phyloP scores from a whole-genome alignment of 2,329 filamentous ascomycete species.

The Anthostomella pinea region DNA sequence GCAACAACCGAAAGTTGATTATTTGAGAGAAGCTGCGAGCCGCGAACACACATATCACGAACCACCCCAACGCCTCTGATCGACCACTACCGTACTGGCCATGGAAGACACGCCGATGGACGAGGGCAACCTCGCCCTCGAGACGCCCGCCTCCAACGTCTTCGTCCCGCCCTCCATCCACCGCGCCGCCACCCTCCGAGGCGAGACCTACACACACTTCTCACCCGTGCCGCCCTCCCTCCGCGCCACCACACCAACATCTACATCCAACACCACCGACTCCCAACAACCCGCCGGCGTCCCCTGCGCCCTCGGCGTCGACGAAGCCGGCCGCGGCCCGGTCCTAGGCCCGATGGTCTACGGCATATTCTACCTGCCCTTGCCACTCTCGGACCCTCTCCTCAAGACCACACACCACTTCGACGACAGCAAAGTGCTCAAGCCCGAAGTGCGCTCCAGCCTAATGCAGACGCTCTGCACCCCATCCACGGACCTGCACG shows the following conservation, averaged over 20 bases:
- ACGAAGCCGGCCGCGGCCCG: slow-evolving; percentile 90
- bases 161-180: slow-evolving; percentile 72
- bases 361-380: slow-evolving; percentile 71
- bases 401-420: slow-evolving; percentile 80
- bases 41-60: no score
- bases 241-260: slow-evolving; percentile 43
- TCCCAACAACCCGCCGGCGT: slow-evolving; percentile 38
- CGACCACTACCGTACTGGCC: slow-evolving; percentile 6
- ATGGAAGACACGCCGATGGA: slow-evolving; percentile 42
- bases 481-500: slow-evolving; percentile 45
- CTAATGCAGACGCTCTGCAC: slow-evolving; percentile 72
- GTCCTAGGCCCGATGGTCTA: slow-evolving; percentile 84
- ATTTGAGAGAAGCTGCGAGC: no score
- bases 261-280: slow-evolving; percentile 21
- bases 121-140: slow-evolving; percentile 33
- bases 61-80: background rate
- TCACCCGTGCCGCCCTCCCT: slow-evolving; percentile 65
- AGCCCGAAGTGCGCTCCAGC: slow-evolving; percentile 69
- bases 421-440: slow-evolving; percentile 93
- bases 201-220: slow-evolving; percentile 69
- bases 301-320: slow-evolving; percentile 79
- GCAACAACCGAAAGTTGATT: no score
- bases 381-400: slow-evolving; percentile 66
- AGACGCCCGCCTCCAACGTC: slow-evolving; percentile 32
- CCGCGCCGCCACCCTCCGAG: slow-evolving; percentile 52